A percentile compares a stretch with the other conserved stretches of the same genome.
These are phyloP conservation scores for Eutypa lata DNA, from an alignment of 2,329 filamentous ascomycete genomes.

Conservation along the genomic window DNA sequence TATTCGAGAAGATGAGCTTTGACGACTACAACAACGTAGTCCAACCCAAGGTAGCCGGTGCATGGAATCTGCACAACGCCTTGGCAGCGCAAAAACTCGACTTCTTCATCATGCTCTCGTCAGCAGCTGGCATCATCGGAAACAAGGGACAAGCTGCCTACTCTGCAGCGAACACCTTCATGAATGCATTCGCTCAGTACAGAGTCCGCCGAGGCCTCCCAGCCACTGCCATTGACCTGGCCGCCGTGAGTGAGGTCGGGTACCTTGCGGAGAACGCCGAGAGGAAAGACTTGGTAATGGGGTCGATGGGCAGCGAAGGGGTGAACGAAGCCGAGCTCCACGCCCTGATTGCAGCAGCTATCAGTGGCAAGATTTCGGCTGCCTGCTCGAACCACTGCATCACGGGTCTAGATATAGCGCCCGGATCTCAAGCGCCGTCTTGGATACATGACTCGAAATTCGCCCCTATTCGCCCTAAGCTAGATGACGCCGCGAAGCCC, in stretches of 20 bases:
- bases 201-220: not conserved
- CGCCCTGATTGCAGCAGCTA: not conserved
- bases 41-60: slow-evolving; percentile 10
- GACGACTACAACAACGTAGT: slow-evolving; percentile 6
- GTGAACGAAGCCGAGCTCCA: not conserved
- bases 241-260: not conserved
- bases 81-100: slow-evolving; percentile 10
- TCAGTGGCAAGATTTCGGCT: not conserved
- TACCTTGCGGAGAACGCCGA: not conserved
- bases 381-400: not conserved
- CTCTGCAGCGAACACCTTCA: slow-evolving; percentile 12
- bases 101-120: slow-evolving; percentile 21
- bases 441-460: not conserved
- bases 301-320: not conserved
- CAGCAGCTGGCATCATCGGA: slow-evolving; percentile 6
- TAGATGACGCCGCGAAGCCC: not conserved
- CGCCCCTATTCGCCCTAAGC: not conserved
- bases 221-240: not conserved
- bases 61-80: slow-evolving; percentile 8
- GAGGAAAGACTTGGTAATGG: not conserved
- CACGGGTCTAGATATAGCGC: not conserved
- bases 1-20: slow-evolving; percentile 12
- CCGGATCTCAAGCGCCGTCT: not conserved
- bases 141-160: slow-evolving; percentile 4
- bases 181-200: slow-evolving; percentile 13